Evolutionary conservation across 768 basidiomycete genomes (phyloP), one percentile per base, ranked within the genome.

Genomic region (Kwoniella europaea): DNA sequence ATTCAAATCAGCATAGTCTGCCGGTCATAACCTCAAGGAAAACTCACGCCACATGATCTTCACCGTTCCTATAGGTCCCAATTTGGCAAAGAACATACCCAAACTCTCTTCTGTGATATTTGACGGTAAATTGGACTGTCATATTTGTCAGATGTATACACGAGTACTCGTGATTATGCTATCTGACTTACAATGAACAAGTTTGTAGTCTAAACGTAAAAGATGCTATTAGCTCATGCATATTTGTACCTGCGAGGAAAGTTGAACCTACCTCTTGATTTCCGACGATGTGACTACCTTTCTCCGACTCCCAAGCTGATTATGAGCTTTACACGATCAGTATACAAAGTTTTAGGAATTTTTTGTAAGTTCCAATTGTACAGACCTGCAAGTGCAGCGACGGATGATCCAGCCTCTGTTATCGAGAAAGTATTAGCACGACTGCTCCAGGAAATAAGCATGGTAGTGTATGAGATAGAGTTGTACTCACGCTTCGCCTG

Each of bases 31-130:
- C 13, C 18, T 35, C n/a, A 52, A n/a, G 13, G 18, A 10, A 20
- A 29, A 75, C 82, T 71, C 59, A 80, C 81, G 96, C 94, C 94
- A 98, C 95, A 98, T 98, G 74, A 98, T 90, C 91, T 86, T 86
- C 68, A 86, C 82, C 16, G 83, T 83, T 5, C 79, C 96, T 71
- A 99, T 91, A n/a, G 94, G 93, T 0, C 97, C 97, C 67, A 87
- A 87, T 55, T 91, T 89, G 2, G 95, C 95, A 81, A 99, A 99
- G 82, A 97, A 93, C 71, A 88, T 88, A 2, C 97, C 97, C 53
- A 99, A 83, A 29, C 87, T 87, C 74, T 90, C 90, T 76, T 98
- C 97, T 1, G 90, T 94, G 15, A 97, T 90, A 82, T 91, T 90
- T 0, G 88, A 85, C 4, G 97, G 97, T 27, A 99, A 84, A 82